Evolutionary conservation across 2,329 filamentous ascomycete genomes (phyloP).

Genomic region (Akanthomyces lecanii): DNA sequence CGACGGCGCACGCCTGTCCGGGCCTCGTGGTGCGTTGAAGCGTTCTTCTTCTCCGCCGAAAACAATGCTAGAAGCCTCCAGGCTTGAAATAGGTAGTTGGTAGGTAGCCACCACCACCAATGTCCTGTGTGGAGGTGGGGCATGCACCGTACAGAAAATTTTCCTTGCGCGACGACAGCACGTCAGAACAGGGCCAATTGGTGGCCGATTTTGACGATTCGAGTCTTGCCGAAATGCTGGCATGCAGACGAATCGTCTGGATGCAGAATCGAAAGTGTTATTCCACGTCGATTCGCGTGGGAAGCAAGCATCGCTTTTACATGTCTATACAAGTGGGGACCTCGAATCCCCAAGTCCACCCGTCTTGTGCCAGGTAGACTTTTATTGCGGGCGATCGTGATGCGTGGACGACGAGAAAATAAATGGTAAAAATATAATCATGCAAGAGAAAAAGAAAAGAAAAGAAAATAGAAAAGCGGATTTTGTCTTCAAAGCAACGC

Average conservation of each 20-base stretch:
- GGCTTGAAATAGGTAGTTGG: background rate
- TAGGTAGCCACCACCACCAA: too few relatives aligned
- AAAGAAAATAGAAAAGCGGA: background rate
- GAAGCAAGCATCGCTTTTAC: background rate
- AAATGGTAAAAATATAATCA: background rate
- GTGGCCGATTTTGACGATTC: background rate
- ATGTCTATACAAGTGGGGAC: background rate
- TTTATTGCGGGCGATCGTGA: conserved; percentile 9
- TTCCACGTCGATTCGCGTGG: background rate
- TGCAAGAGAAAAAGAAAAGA: background rate
- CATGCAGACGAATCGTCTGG: background rate
- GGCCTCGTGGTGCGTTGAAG: background rate
- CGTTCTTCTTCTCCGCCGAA: background rate
- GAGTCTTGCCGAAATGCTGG: background rate
- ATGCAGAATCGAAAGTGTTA: background rate
- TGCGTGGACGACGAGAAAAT: background rate
- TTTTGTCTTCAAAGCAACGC: background rate
- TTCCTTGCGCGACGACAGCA: background rate
- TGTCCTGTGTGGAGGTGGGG: conserved; percentile 1
- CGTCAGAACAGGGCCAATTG: background rate
- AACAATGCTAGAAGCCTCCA: background rate
- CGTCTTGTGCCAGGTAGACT: background rate
- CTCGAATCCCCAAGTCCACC: background rate
- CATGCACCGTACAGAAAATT: background rate
- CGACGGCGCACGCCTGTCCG: background rate